Conservation (phyloP, 169 alveolate species). For the Cryptosporidium sp. region DNA sequence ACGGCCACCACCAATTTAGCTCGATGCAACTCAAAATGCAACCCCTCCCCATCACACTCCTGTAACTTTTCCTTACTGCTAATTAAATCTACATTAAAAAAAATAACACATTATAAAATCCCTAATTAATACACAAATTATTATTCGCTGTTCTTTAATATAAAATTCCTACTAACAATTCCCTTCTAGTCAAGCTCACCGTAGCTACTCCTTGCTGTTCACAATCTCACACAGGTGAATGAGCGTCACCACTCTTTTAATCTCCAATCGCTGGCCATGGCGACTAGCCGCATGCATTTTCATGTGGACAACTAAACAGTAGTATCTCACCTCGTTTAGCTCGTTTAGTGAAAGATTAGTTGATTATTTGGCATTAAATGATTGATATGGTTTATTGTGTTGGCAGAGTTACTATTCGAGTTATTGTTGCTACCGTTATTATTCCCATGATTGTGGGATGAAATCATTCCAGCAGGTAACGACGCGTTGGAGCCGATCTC, state of each 20-base stretch:
- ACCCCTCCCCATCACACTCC: not conserved
- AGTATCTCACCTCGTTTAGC: not conserved
- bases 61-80: not conserved
- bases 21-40: not conserved
- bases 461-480: not conserved
- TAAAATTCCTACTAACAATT: not conserved
- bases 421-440: not conserved
- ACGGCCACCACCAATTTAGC: not conserved
- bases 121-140: constrained; percentile 1
- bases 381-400: not conserved
- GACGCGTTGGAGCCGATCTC: not conserved
- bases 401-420: not conserved
- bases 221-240: too few species aligned
- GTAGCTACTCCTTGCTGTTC: too few species aligned
- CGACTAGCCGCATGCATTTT: constrained; percentile 2
- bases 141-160: not conserved
- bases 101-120: not conserved
- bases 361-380: not conserved
- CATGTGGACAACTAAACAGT: not conserved
- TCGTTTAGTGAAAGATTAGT: not conserved
- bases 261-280: not conserved
- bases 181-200: not conserved
- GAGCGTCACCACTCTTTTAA: too few species aligned
- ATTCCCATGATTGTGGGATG: not conserved
- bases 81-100: too few species aligned